Evolutionary conservation across 1,284 basidiomycete genomes (phyloP), one percentile per base, ranked within the genome.

Genomic region (Rhodotorula sp.): DNA sequence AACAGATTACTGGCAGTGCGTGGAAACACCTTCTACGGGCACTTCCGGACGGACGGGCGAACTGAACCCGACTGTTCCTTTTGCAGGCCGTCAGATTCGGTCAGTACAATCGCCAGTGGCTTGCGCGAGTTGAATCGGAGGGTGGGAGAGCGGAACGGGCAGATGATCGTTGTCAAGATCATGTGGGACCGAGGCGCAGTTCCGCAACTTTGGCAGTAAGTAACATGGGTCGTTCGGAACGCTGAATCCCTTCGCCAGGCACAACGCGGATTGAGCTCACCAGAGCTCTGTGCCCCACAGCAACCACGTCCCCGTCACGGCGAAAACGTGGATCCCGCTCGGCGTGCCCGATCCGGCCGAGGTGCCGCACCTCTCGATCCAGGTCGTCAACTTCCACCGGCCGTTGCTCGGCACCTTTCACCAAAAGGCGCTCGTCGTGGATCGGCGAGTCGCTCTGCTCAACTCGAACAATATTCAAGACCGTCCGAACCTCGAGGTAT

Each of bases 381-480:
- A 90, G 78, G 85, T 89, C 50, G 82, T 89, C 80, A 83, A 82
- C 75, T 83, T 82, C 67, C 82, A 84, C 73, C 82, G 85, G 34
- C 87, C 88, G 2, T 74, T 87, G 26, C 81, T 89, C 48, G 76
- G 89, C 47, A 91, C 89, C 0, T 92, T 91, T 81, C 90, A 92
- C 77, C 75, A 76, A 34, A 76, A 76, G 23, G 87, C 88, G 58
- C 91, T 92, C 79, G 90, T 89, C 73, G 87, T 91, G 15, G 90
- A 92, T 78, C 84, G 90, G 23, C 87, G 86, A 75, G 84, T 90
- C 45, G 90, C 87, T 0, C 81, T 90, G 67, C 81, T 92, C 74
- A 89, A 89, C 80, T 87, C 85, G 68, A 90, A 90, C 81, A 91
- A 91, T 73, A 89, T 91, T 64, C 90, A 73, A 66, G 81, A 82